Conservation (phyloP, 768 basidiomycete genomes). For the Suillus discolor region DNA sequence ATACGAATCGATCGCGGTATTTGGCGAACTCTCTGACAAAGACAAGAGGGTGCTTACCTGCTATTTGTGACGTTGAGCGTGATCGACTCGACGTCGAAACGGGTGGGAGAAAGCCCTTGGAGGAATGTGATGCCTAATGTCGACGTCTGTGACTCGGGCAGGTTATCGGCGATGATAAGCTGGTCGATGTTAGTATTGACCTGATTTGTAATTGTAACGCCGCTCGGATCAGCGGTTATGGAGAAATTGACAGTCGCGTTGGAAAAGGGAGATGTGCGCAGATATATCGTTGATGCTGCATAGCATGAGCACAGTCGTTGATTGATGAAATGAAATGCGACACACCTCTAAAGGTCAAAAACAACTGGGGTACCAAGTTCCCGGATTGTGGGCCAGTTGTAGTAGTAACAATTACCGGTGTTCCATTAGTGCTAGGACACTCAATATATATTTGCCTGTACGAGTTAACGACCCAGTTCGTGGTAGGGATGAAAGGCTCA, state of each 20-base stretch:
- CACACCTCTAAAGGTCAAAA: conserved; percentile 56
- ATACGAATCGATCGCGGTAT: background rate
- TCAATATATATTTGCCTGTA: conserved; percentile 23
- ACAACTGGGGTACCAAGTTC: conserved; percentile 57
- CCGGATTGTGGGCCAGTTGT: conserved; percentile 42
- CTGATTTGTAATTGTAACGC: conserved; percentile 36
- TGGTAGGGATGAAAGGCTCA: background rate
- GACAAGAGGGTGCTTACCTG: conserved; percentile 31
- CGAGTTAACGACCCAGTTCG: background rate
- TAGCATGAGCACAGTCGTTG: background rate
- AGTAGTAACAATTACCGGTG: conserved; percentile 34
- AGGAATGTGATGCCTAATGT: conserved; percentile 46
- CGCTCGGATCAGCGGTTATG: conserved; percentile 38
- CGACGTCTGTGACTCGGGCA: conserved; percentile 42
- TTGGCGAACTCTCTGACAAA: background rate
- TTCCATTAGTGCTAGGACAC: conserved; percentile 14
- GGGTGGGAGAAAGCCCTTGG: conserved; percentile 26
- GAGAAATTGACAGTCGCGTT: conserved; percentile 58
- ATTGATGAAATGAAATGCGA: conserved; percentile 11
- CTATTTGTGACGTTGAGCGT: conserved; percentile 39
- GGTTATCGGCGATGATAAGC: conserved; percentile 40
- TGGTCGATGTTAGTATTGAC: conserved; percentile 45
- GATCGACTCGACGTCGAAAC: conserved; percentile 42
- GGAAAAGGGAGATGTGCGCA: conserved; percentile 45
- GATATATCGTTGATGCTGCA: conserved; percentile 46